Conservation (phyloP, 495 filamentous ascomycete species). For the Aspergillus heteromorphus region DNA sequence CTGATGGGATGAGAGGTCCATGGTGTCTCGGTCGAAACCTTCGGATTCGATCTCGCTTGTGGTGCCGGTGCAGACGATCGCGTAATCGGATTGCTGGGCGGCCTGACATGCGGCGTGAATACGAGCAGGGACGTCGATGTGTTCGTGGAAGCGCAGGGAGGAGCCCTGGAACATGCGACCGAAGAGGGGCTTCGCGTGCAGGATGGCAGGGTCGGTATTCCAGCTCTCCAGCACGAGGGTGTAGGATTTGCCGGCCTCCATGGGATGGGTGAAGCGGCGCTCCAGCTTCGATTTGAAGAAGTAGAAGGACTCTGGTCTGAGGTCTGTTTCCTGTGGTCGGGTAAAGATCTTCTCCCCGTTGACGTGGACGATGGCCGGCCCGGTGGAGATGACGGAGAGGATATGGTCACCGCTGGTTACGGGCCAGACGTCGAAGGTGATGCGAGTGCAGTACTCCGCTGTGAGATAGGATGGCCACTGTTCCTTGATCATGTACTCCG, state of each 20-base stretch:
- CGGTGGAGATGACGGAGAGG: slow-evolving; percentile 2
- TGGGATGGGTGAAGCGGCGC: background rate
- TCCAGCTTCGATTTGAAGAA: slow-evolving; percentile 3
- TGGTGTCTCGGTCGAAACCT: background rate
- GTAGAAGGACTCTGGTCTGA: slow-evolving; percentile 1
- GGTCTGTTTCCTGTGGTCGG: background rate
- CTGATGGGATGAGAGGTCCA: background rate
- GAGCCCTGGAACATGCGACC: slow-evolving; percentile 2
- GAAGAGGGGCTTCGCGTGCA: background rate
- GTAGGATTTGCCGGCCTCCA: background rate
- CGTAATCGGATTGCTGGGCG: background rate
- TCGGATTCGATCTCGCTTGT: background rate
- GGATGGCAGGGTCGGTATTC: background rate
- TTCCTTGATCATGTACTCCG: background rate
- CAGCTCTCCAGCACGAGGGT: background rate
- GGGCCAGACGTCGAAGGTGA: background rate
- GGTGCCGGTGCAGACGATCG: background rate
- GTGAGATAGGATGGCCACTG: background rate
- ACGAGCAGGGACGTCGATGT: background rate
- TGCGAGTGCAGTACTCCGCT: background rate
- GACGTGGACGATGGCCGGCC: background rate
- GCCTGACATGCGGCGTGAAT: background rate
- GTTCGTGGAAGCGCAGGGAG: background rate
- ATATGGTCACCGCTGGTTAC: background rate
- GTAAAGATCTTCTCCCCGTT: background rate